Conservation (phyloP, 2,329 filamentous ascomycete species). For the Chaetothyriales sp. region DNA sequence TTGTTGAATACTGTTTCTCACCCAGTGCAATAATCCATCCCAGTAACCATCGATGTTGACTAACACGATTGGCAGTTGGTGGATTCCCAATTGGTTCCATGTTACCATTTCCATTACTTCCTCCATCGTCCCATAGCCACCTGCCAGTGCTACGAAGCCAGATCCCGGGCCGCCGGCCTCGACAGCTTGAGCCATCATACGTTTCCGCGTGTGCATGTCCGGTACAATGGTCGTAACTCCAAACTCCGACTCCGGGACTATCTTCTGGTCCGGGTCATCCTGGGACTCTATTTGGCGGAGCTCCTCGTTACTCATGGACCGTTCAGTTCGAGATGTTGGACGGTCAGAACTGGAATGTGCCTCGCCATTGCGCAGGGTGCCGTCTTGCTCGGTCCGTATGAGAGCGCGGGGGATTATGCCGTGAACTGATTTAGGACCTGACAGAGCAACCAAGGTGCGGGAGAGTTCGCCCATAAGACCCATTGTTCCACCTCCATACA, state of each 20-base stretch:
- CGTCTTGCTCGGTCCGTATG: slow-evolving; percentile 50
- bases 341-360: slow-evolving; percentile 1
- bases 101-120: slow-evolving; percentile 86
- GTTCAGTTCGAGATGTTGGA: slow-evolving; percentile 28
- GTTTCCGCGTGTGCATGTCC: slow-evolving; percentile 94
- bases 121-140: slow-evolving; percentile 89
- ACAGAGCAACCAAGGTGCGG: slow-evolving; percentile 66
- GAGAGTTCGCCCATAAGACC: slow-evolving; percentile 94
- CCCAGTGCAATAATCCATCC: slow-evolving; percentile 72
- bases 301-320: slow-evolving; percentile 45
- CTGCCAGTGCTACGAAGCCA: slow-evolving; percentile 76
- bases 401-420: slow-evolving; percentile 85
- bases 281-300: slow-evolving; percentile 17
- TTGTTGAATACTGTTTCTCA: slow-evolving; percentile 55
- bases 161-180: slow-evolving; percentile 64
- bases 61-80: slow-evolving; percentile 61
- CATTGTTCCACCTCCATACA: slow-evolving; percentile 88
- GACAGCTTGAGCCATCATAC: slow-evolving; percentile 81
- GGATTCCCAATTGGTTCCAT: slow-evolving; percentile 96
- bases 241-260: slow-evolving; percentile 38
- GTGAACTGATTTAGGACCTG: slow-evolving; percentile 68
- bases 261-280: slow-evolving; percentile 15
- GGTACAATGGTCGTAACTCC: slow-evolving; percentile 75
- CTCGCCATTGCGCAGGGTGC: slow-evolving; percentile 6
- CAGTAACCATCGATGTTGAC: slow-evolving; percentile 86